Conservation (phyloP, 208 protist species). For the Trypanosoma congolense region DNA sequence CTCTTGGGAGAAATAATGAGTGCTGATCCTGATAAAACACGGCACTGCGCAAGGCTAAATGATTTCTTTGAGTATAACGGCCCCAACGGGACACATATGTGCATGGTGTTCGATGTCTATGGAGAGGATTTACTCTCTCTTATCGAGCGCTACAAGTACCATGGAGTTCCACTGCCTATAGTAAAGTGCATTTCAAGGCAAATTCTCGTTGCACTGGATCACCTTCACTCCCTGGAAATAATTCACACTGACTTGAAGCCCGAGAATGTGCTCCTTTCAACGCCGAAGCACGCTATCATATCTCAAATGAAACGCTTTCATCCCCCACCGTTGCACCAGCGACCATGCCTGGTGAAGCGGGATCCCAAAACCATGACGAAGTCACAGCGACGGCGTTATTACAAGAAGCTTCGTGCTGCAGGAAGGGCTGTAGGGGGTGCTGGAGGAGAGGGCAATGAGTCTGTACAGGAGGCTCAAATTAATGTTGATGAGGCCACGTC, state of each 20-base stretch:
- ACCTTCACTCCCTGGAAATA: slow-evolving; percentile 92
- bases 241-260: slow-evolving; percentile 98
- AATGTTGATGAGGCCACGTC: slow-evolving; percentile 3
- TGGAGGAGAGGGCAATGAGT: slow-evolving; percentile 1
- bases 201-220: slow-evolving; percentile 91
- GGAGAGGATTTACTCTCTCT: slow-evolving; percentile 94
- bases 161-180: slow-evolving; percentile 91
- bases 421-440: slow-evolving; percentile 14
- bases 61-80: slow-evolving; percentile 88
- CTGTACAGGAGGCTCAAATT: slow-evolving; percentile 6
- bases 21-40: slow-evolving; percentile 62
- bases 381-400: slow-evolving; percentile 87
- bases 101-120: slow-evolving; percentile 97
- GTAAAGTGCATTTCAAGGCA: slow-evolving; percentile 91
- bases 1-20: slow-evolving; percentile 79
- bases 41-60: slow-evolving; percentile 74
- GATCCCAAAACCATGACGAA: slow-evolving; percentile 90
- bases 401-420: slow-evolving; percentile 73
- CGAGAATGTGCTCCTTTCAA: slow-evolving; percentile 93
- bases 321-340: slow-evolving; percentile 64
- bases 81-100: slow-evolving; percentile 90
- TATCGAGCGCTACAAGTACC: slow-evolving; percentile 94
- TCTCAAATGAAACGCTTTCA: slow-evolving; percentile 82
- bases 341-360: slow-evolving; percentile 65
- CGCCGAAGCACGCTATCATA: slow-evolving; percentile 79